Conservation (phyloP, 768 basidiomycete genomes). For the Leccinellum luteum region DNA sequence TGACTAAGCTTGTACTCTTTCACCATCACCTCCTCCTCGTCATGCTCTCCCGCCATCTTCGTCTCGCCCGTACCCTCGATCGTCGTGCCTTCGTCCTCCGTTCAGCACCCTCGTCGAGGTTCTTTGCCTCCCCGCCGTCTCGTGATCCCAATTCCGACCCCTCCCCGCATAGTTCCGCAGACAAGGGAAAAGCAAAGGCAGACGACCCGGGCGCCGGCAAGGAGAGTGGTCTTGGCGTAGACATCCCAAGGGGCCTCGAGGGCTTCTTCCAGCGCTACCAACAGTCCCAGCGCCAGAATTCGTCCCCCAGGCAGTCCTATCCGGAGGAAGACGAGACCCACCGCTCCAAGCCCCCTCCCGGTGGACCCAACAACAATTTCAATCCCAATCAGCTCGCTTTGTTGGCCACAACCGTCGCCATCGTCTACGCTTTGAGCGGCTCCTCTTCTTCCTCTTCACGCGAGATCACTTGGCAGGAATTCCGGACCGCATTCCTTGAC, state of each 20-base stretch:
- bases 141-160: slow-evolving; percentile 29
- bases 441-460: slow-evolving; percentile 52
- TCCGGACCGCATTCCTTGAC: slow-evolving; percentile 94
- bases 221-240: slow-evolving; percentile 28
- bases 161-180: slow-evolving; percentile 13
- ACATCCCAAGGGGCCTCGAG: slow-evolving; percentile 66
- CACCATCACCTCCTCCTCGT: neutral
- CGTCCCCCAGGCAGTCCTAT: slow-evolving; percentile 28
- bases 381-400: slow-evolving; percentile 56
- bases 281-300: slow-evolving; percentile 34
- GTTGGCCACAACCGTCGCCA: slow-evolving; percentile 56
- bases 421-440: slow-evolving; percentile 59
- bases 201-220: slow-evolving; percentile 34
- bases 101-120: slow-evolving; percentile 35
- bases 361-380: slow-evolving; percentile 48
- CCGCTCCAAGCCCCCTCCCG: slow-evolving; percentile 47
- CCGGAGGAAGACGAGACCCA: slow-evolving; percentile 29
- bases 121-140: slow-evolving; percentile 49
- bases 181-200: slow-evolving; percentile 36
- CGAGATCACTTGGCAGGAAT: slow-evolving; percentile 99
- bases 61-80: slow-evolving; percentile 47
- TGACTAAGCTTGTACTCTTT: slow-evolving; percentile 19
- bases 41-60: slow-evolving; percentile 67
- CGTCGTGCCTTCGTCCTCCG: slow-evolving; percentile 37
- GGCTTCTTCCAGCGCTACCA: slow-evolving; percentile 76